Conservation (phyloP, 139 green algal species). For the Edaphochlamys debaryana region DNA sequence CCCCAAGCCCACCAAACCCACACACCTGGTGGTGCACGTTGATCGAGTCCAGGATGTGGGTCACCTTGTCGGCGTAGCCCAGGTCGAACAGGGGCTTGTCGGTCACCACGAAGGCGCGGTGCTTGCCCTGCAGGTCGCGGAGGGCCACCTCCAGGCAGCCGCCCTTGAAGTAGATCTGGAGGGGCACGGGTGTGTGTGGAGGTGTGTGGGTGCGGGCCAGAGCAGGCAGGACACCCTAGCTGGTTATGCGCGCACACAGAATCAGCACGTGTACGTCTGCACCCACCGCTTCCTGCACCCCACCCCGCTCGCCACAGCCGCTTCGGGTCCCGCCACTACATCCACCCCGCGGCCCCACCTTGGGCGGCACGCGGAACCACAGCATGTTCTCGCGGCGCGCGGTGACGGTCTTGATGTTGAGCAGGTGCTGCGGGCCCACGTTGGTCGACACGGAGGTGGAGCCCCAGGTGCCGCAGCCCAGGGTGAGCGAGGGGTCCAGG, state of each 20-base stretch:
- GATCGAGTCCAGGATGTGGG: conserved; percentile 38
- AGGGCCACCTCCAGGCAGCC: conserved; percentile 70
- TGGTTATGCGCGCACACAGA: too few species aligned
- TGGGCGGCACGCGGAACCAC: conserved; percentile 77
- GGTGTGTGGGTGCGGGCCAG: too few species aligned
- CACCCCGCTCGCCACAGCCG: too few species aligned
- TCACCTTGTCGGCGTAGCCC: conserved; percentile 63
- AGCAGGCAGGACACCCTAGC: too few species aligned
- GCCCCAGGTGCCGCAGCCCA: conserved; percentile 77
- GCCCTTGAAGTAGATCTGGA: conserved; percentile 55
- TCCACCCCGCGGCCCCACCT: conserved; percentile 54
- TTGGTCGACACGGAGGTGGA: conserved; percentile 72
- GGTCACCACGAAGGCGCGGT: conserved; percentile 74
- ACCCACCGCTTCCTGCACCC: too few species aligned
- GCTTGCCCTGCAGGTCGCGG: conserved; percentile 59
- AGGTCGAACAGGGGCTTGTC: conserved; percentile 76
- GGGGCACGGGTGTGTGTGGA: too few species aligned
- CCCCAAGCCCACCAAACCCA: too few species aligned
- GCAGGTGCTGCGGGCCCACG: conserved; percentile 72
- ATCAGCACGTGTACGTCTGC: too few species aligned
- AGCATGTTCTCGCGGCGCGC: conserved; percentile 77
- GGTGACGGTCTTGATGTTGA: conserved; percentile 77
- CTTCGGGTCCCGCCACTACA: too few species aligned
- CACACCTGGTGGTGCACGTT: conserved; percentile 58
- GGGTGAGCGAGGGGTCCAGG: conserved; percentile 77